A percentile compares a stretch with the other conserved stretches of the same genome.
These are phyloP conservation scores for Saccharomyces pastorianus DNA, from an alignment of 1,139 yeast species.

Conservation along the genomic window DNA sequence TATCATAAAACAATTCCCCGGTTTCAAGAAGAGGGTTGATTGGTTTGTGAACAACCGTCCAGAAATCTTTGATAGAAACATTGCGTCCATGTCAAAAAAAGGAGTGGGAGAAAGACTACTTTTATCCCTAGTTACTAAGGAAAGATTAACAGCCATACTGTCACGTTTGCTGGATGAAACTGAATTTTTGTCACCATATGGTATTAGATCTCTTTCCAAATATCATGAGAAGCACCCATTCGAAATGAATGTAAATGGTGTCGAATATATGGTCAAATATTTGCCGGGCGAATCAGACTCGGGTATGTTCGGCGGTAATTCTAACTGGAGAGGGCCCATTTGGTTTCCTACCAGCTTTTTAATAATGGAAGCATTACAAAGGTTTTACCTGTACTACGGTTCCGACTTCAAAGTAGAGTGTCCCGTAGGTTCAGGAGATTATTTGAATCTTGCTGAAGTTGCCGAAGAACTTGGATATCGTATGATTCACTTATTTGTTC, in stretches of 20 bases:
- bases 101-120: slow-evolving; percentile 84
- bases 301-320: slow-evolving; percentile 94
- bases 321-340: slow-evolving; percentile 98
- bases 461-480: slow-evolving; percentile 91
- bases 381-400: slow-evolving; percentile 87
- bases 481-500: slow-evolving; percentile 68
- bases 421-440: slow-evolving; percentile 81
- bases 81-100: slow-evolving; percentile 77
- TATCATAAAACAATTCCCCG: slow-evolving; percentile 67
- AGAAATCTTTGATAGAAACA: slow-evolving; percentile 72
- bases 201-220: slow-evolving; percentile 84
- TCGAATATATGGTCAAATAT: slow-evolving; percentile 65
- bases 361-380: slow-evolving; percentile 78
- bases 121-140: slow-evolving; percentile 75
- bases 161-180: slow-evolving; percentile 80
- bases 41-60: slow-evolving; percentile 78
- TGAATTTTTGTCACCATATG: slow-evolving; percentile 81
- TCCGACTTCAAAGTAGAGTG: slow-evolving; percentile 80
- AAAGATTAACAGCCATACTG: slow-evolving; percentile 67
- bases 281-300: slow-evolving; percentile 92
- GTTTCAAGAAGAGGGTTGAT: slow-evolving; percentile 73
- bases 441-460: slow-evolving; percentile 77
- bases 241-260: slow-evolving; percentile 77
- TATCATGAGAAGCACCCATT: slow-evolving; percentile 83
- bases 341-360: slow-evolving; percentile 95